These are phyloP conservation scores for Aspergillus affinis DNA, from an alignment of 495 filamentous ascomycete genomes.

Conservation along the genomic window DNA sequence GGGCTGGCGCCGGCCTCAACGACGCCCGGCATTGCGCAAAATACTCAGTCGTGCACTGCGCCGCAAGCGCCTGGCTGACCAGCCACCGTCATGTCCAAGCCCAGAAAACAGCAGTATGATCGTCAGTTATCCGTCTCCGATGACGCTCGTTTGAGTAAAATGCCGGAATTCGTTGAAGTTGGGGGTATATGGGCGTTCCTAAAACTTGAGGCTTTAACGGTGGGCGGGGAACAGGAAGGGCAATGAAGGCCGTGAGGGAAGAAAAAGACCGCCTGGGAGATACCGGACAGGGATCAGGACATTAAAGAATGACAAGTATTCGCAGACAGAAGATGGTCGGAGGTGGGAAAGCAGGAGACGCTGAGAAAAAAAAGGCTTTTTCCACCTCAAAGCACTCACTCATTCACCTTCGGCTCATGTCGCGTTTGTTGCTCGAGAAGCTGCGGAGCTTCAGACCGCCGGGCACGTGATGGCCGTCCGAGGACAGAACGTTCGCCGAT, in stretches of 20 bases:
- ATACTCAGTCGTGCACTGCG: conserved; percentile 44
- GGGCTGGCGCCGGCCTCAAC: conserved; percentile 39
- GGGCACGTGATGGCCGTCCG: conserved; percentile 22
- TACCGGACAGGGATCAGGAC: neutral
- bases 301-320: conserved; percentile 3
- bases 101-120: conserved; percentile 17
- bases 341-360: neutral
- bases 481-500: conserved; percentile 8
- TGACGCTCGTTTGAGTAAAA: neutral
- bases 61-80: conserved; percentile 38
- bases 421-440: conserved; percentile 22
- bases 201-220: conserved; percentile 8
- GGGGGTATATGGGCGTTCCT: neutral
- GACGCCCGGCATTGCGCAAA: conserved; percentile 47
- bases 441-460: conserved; percentile 26
- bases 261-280: neutral
- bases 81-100: conserved; percentile 45
- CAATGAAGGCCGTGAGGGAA: neutral
- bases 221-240: conserved; percentile 4
- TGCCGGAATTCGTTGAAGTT: neutral
- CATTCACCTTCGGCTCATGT: conserved; percentile 13
- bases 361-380: neutral
- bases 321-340: neutral
- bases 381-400: conserved; percentile 7
- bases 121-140: conserved; percentile 1